Conservation (phyloP, 257 asterid species). For the Cinchona pubescens region DNA sequence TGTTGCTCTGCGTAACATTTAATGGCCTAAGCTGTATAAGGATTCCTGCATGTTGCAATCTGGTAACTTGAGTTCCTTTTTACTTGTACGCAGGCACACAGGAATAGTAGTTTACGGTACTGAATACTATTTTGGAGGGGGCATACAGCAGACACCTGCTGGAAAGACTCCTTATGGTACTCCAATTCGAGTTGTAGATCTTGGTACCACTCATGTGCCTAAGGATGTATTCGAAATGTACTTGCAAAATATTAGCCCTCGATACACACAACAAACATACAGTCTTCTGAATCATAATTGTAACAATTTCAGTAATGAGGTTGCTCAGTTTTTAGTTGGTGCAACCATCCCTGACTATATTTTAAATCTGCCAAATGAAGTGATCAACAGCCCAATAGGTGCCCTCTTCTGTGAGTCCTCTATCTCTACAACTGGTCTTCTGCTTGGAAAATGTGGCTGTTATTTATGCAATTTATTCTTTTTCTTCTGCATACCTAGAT, state of each 20-base stretch:
- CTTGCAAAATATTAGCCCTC: slow-evolving; percentile 74
- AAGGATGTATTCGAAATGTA: slow-evolving; percentile 80
- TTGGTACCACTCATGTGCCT: slow-evolving; percentile 85
- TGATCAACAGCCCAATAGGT: slow-evolving; percentile 89
- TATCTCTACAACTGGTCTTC: background rate
- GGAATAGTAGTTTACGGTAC: slow-evolving; percentile 84
- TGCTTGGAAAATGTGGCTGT: background rate
- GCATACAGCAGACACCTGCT: slow-evolving; percentile 66
- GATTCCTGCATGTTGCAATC: background rate
- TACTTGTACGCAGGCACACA: slow-evolving; percentile 69
- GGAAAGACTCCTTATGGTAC: slow-evolving; percentile 87
- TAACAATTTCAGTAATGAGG: slow-evolving; percentile 92
- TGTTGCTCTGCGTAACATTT: background rate
- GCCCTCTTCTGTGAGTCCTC: slow-evolving; percentile 64
- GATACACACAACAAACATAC: slow-evolving; percentile 83
- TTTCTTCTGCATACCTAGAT: background rate
- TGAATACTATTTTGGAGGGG: slow-evolving; percentile 89
- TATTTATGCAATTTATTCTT: background rate
- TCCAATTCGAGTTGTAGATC: slow-evolving; percentile 73
- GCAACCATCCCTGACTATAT: slow-evolving; percentile 74
- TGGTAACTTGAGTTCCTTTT: background rate
- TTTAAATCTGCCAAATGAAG: slow-evolving; percentile 81
- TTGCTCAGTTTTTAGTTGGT: slow-evolving; percentile 82
- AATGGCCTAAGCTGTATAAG: background rate
- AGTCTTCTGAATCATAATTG: slow-evolving; percentile 81